A percentile compares a stretch with the other conserved stretches of the same genome.
Evolutionary conservation across 495 filamentous ascomycete genomes (phyloP).

Genomic region (Hyaloscypha bicolor): DNA sequence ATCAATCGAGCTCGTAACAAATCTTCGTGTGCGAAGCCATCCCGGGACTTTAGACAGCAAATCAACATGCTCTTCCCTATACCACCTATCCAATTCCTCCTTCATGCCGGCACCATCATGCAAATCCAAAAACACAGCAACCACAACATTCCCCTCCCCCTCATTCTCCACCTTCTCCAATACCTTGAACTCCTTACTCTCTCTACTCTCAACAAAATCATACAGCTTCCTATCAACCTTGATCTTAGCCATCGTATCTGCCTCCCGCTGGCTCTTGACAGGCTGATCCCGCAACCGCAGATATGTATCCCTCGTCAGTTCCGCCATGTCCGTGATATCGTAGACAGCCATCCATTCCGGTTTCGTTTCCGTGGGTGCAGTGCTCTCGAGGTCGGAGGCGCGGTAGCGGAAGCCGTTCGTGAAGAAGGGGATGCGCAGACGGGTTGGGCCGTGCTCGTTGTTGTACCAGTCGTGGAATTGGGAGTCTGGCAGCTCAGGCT

Average conservation of each 20-base stretch:
- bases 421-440: conserved; percentile 72
- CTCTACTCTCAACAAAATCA: conserved; percentile 58
- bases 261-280: conserved; percentile 72
- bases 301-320: conserved; percentile 67
- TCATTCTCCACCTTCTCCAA: conserved; percentile 63
- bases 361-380: conserved; percentile 32
- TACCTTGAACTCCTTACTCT: conserved; percentile 53
- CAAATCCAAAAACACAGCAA: conserved; percentile 62
- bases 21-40: conserved; percentile 71
- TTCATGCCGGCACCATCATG: conserved; percentile 54
- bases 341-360: conserved; percentile 79
- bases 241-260: conserved; percentile 74
- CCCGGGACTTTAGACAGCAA: conserved; percentile 74
- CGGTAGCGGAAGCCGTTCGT: conserved; percentile 77
- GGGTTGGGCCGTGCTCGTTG: conserved; percentile 80
- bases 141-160: conserved; percentile 60
- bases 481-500: conserved; percentile 58
- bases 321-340: conserved; percentile 74
- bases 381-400: conserved; percentile 53
- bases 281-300: conserved; percentile 61
- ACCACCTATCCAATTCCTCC: conserved; percentile 66
- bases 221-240: conserved; percentile 69
- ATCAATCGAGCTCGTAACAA: conserved; percentile 59
- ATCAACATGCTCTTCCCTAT: conserved; percentile 69
- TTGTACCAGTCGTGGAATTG: conserved; percentile 93